phyloP scores from a whole-genome alignment of 352 stramenopile species.

The Plasmopara viticola region DNA sequence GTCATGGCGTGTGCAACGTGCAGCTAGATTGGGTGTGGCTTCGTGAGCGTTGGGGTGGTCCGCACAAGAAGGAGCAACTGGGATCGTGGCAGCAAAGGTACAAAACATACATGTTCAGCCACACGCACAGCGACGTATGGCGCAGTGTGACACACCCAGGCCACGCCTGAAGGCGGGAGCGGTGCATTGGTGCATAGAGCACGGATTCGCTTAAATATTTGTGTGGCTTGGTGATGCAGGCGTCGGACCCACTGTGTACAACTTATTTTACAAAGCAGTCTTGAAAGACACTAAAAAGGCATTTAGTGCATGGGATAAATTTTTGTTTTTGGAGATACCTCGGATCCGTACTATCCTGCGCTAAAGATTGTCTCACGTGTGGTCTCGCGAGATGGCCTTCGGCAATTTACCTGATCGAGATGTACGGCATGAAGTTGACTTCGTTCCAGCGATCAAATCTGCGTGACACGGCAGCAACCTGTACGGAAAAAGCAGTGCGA shows the following conservation, averaged over 20 bases:
- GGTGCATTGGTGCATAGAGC: background rate
- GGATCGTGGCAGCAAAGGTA: background rate
- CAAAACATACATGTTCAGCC: background rate
- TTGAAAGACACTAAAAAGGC: too few relatives aligned
- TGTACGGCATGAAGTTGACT: too few relatives aligned
- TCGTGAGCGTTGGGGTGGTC: background rate
- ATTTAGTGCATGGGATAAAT: too few relatives aligned
- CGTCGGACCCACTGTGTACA: background rate
- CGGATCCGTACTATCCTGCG: too few relatives aligned
- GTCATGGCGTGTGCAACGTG: background rate
- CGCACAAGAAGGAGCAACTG: background rate
- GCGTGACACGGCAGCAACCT: too few relatives aligned
- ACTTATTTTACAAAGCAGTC: too few relatives aligned
- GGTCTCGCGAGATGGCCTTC: too few relatives aligned
- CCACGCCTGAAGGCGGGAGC: background rate
- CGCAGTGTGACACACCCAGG: background rate
- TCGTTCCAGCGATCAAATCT: too few relatives aligned
- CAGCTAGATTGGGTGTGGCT: background rate
- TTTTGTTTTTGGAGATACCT: too few relatives aligned
- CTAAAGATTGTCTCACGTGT: too few relatives aligned
- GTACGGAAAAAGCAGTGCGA: too few relatives aligned
- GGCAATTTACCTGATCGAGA: too few relatives aligned
- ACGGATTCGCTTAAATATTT: background rate
- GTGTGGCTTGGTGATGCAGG: background rate
- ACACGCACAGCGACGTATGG: background rate